Evolutionary conservation across 129 eudicot genomes (phyloP), one percentile per base, ranked within the genome.

Genomic region (Kitagawia praeruptora): DNA sequence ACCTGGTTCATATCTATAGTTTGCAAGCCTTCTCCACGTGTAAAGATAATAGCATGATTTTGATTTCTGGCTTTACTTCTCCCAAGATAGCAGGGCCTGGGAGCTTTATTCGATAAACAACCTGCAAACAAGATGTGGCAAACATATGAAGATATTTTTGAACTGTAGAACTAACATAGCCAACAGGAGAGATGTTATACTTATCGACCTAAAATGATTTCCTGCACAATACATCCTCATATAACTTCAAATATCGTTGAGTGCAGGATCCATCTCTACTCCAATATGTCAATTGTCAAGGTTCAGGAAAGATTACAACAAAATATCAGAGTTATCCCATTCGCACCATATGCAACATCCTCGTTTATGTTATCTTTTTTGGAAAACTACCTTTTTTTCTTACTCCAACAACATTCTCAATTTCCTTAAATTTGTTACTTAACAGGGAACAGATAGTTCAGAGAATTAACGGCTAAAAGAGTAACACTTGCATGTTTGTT

Each of bases 51-150:
- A 42, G 99, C 99, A 87, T 95, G 99, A 81, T 95, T 95, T 88
- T 95, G 99, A 88, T 95, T 95, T 95, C 99, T n/a, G 99, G 99
- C 84, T 95, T 95, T 61, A 97, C 99, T 80, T 95, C 99, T 80
- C 99, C 99, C 82, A 95, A 84, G 66, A 95, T 95, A 71, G 97
- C 96, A 61, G 88, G 94, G 63, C 99, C 99, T 15, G 99, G 99
- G 79, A 95, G 95, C 82, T 95, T 95, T 81, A 95, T 95, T 27
- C 86, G 86, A 75, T 95, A 95, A 76, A 95, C 87, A 70, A 92
- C 93, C 98, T 95, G 89, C 85, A 77, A 79, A 56, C 45, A 67
- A 13, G 8, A 66, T 66, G 40, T 0, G 40, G 71, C 18, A 28
- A 25, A 66, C 71, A 14, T 28, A 16, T 31, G 8, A 67, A 67